A percentile compares a stretch with the other conserved stretches of the same genome.
phyloP scores from a whole-genome alignment of 208 protist genomes.

The Porcisia deanei region DNA sequence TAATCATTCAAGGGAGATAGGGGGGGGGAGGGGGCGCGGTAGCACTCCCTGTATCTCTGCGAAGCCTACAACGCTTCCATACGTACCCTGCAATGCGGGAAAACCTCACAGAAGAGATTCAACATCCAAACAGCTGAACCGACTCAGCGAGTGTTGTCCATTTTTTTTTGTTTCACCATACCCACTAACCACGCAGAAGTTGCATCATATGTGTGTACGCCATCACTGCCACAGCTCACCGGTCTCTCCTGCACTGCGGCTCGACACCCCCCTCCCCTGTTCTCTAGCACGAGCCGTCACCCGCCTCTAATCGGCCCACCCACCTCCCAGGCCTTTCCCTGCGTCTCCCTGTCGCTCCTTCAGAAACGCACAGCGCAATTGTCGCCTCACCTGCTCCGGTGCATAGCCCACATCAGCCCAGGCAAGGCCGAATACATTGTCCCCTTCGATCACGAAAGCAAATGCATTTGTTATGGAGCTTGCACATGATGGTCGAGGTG shows the following conservation, averaged over 20 bases:
- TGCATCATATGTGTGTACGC: background rate
- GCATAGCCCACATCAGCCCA: background rate
- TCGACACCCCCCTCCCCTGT: background rate
- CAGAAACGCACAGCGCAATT: background rate
- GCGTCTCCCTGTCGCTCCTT: background rate
- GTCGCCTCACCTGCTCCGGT: background rate
- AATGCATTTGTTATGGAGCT: background rate
- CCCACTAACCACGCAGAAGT: background rate
- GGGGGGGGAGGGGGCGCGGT: background rate
- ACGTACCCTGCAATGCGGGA: no score
- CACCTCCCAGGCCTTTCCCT: background rate
- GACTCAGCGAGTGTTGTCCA: no score
- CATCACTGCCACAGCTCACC: background rate
- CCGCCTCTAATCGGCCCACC: background rate
- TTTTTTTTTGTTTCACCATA: background rate
- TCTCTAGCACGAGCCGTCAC: background rate
- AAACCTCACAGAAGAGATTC: no score
- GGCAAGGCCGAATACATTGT: background rate
- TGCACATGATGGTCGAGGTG: background rate
- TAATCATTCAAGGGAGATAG: background rate
- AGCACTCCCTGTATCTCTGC: no score
- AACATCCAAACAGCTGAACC: no score
- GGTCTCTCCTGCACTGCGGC: background rate
- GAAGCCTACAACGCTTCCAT: no score
- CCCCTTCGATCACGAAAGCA: background rate